Evolutionary conservation across 148 eudicot species (phyloP), one percentile per base, ranked within the genome.

Genomic region (Rheum nobile): DNA sequence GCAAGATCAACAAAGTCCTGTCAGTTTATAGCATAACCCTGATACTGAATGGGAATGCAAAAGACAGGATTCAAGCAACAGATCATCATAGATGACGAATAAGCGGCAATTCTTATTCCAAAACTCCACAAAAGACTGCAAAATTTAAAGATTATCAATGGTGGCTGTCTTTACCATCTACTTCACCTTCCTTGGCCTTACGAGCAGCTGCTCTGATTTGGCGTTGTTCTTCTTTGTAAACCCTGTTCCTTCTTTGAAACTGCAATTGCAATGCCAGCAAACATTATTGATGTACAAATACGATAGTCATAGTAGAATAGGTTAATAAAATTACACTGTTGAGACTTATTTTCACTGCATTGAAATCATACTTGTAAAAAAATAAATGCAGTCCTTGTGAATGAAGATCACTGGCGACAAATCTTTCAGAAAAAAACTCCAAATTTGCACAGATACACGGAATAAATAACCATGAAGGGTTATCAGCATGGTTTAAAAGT

Each of bases 221-320:
- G 46, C 97, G 97, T 76, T 93, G 98, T 80, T 93, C 98, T 77
- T 94, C 98, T 84, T 94, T 94, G 82, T 94, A 94, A 26, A 94
- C 75, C 73, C 91, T 84, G 86, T 94, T 94, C 84, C 97, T 85
- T 65, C 97, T 83, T 78, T 91, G 95, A 79, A 94, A 89, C 97
- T 93, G 95, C 81, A 81, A 59, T 54, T 74, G 69, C 17, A 63
- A 63, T 63, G 21, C 37, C 34, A 32, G 39, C 70, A 65, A 29
- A 7, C 28, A 9, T 21, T 21, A 13, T 9, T 6, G 22, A 54
- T 29, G 28, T 54, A 7, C 0, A 21, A 22, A 54, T 22, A 22
- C 10, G 2, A 54, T 19, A 61, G 31, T 21, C 37, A 14, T 29
- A 0, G 0, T 22, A 26, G 1, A 1, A 57, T 1, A 6, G 14